Evolutionary conservation across 2,329 filamentous ascomycete species (phyloP).

Genomic region (Apiospora sp.): DNA sequence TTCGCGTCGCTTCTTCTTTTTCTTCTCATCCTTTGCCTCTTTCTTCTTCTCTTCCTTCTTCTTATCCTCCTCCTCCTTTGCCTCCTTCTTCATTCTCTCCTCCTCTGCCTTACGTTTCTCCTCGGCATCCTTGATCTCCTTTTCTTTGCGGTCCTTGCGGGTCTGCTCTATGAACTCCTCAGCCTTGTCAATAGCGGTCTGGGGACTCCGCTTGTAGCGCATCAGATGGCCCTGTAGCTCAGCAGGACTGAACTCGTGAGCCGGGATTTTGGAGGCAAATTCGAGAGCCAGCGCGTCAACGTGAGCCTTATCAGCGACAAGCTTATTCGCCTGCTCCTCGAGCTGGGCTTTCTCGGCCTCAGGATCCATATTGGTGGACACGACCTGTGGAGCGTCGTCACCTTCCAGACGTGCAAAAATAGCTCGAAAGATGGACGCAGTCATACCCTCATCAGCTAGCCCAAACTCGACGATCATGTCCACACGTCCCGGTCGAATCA

Average conservation of each 20-base stretch:
- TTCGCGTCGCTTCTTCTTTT: conserved; percentile 18
- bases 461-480: conserved; percentile 67
- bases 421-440: conserved; percentile 62
- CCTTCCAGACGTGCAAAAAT: conserved; percentile 63
- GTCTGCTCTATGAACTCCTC: conserved; percentile 59
- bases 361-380: conserved; percentile 37
- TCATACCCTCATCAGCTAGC: conserved; percentile 61
- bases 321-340: conserved; percentile 42
- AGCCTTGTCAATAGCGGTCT: conserved; percentile 54
- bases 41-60: conserved; percentile 52
- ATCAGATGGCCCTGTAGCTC: conserved; percentile 68
- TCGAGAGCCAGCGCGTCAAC: conserved; percentile 55
- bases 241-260: conserved; percentile 64
- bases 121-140: conserved; percentile 44
- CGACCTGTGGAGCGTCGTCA: conserved; percentile 46
- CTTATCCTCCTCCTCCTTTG: conserved; percentile 55
- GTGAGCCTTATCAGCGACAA: conserved; percentile 46
- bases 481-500: conserved; percentile 69
- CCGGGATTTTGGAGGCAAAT: conserved; percentile 61
- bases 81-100: conserved; percentile 38
- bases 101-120: conserved; percentile 41
- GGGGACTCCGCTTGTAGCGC: conserved; percentile 61
- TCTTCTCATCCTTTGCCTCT: conserved; percentile 39
- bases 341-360: conserved; percentile 40
- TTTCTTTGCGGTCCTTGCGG: conserved; percentile 49